These are phyloP conservation scores for Mollisiaceae sp. DNA, from an alignment of 2,329 filamentous ascomycete species.

Conservation along the genomic window DNA sequence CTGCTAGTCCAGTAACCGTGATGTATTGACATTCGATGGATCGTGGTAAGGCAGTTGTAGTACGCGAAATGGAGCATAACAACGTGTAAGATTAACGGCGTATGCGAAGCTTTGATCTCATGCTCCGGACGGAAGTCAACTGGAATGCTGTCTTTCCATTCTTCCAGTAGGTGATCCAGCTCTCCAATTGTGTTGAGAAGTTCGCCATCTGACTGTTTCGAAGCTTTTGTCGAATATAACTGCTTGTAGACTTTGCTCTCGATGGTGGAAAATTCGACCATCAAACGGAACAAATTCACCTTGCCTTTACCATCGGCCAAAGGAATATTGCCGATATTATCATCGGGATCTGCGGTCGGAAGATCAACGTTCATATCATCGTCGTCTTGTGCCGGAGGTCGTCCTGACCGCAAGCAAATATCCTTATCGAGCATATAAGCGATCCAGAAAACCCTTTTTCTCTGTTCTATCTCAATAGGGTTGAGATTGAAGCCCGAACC, in stretches of 20 bases:
- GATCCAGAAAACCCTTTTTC: constrained; percentile 79
- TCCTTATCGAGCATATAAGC: constrained; percentile 77
- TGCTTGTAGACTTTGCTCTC: constrained; percentile 93
- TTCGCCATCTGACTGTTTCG: constrained; percentile 90
- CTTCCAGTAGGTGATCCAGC: constrained; percentile 85
- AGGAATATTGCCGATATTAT: constrained; percentile 94
- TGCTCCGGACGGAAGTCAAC: constrained; percentile 96
- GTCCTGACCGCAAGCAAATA: constrained; percentile 73
- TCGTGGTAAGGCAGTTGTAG: constrained; percentile 96
- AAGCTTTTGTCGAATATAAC: constrained; percentile 90
- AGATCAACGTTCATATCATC: constrained; percentile 96
- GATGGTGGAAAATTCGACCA: constrained; percentile 90
- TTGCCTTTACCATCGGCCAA: constrained; percentile 87
- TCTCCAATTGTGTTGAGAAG: constrained; percentile 95
- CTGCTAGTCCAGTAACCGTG: constrained; percentile 98
- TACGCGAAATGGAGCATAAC: constrained; percentile 96
- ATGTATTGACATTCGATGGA: constrained; percentile 97
- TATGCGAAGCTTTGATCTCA: constrained; percentile 91
- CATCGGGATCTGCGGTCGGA: constrained; percentile 85
- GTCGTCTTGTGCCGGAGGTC: constrained; percentile 74
- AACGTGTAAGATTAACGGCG: constrained; percentile 90
- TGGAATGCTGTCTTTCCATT: constrained; percentile 96
- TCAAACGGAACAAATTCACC: constrained; percentile 91
- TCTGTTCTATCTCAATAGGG: constrained; percentile 91
- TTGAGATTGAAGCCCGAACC: constrained; percentile 94